phyloP scores from a whole-genome alignment of 148 eudicot species.

The Spergularia bocconei region DNA sequence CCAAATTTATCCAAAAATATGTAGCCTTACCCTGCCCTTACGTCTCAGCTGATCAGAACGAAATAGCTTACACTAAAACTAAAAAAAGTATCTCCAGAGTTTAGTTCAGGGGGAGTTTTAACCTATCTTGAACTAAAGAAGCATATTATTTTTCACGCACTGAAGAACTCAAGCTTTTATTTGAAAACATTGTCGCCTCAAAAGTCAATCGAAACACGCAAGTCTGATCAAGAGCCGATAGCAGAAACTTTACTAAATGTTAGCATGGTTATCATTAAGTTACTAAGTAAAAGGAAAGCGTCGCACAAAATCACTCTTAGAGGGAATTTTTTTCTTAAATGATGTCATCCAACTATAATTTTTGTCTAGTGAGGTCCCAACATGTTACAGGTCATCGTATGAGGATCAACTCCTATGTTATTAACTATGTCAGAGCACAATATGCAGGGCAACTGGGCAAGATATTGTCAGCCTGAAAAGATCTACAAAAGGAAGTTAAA shows the following conservation, averaged over 20 bases:
- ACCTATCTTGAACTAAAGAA: not conserved
- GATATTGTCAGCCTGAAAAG: not conserved
- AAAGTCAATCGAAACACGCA: not conserved
- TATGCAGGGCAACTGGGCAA: not conserved
- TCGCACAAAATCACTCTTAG: not conserved
- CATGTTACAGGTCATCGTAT: not conserved
- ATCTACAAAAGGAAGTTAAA: slow-evolving; percentile 9
- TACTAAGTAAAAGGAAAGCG: not conserved
- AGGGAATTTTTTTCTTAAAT: slow-evolving; percentile 2
- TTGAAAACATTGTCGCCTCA: not conserved
- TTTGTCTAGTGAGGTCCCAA: not conserved
- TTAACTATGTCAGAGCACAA: not conserved
- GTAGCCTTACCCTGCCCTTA: not conserved
- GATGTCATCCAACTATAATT: not conserved
- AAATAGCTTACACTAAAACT: not conserved
- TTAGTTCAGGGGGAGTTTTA: not conserved
- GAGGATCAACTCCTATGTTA: slow-evolving; percentile 1
- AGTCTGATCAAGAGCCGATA: not conserved
- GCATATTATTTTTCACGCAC: not conserved
- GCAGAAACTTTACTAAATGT: not conserved
- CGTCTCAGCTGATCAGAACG: not conserved
- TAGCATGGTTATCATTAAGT: not conserved
- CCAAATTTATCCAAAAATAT: not conserved
- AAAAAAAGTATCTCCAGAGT: not conserved
- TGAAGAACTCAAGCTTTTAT: not conserved